Evolutionary conservation across 371 early-diverging fungal species (phyloP).

Genomic region (Paraphysoderma sedebokerense): DNA sequence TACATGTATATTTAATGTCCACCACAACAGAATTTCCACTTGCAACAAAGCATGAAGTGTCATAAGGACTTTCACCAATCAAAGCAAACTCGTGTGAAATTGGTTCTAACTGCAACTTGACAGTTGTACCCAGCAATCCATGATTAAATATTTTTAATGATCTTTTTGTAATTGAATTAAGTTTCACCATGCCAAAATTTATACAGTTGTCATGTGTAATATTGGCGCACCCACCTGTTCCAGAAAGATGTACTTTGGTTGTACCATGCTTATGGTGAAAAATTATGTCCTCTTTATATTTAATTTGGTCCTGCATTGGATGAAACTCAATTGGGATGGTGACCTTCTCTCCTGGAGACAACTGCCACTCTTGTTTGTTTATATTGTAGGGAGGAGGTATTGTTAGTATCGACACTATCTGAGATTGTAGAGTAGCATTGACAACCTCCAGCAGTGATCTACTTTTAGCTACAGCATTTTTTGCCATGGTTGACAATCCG

Average conservation of each 20-base stretch:
- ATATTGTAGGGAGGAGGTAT: conserved; percentile 22
- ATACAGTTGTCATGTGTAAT: conserved; percentile 15
- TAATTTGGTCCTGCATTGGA: conserved; percentile 25
- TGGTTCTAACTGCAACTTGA: no score
- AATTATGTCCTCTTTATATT: conserved; percentile 27
- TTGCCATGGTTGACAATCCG: no score
- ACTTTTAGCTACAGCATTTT: no score
- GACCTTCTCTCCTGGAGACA: conserved; percentile 24
- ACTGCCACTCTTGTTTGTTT: conserved; percentile 19
- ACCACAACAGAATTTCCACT: no score
- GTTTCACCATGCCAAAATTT: conserved; percentile 27
- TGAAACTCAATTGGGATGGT: conserved; percentile 30
- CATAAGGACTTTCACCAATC: no score
- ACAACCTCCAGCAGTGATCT: no score
- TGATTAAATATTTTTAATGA: no score
- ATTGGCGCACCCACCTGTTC: conserved; percentile 35
- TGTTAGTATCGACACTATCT: neutral
- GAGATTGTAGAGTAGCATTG: no score
- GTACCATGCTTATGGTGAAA: conserved; percentile 27
- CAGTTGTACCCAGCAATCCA: no score
- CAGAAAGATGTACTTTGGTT: conserved; percentile 14
- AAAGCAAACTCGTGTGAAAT: no score
- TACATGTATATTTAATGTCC: conserved; percentile 3
- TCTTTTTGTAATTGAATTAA: no score
- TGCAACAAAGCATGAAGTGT: no score